These are phyloP conservation scores for Juglanconis sp. DNA, from an alignment of 2,329 filamentous ascomycete species.

Conservation along the genomic window DNA sequence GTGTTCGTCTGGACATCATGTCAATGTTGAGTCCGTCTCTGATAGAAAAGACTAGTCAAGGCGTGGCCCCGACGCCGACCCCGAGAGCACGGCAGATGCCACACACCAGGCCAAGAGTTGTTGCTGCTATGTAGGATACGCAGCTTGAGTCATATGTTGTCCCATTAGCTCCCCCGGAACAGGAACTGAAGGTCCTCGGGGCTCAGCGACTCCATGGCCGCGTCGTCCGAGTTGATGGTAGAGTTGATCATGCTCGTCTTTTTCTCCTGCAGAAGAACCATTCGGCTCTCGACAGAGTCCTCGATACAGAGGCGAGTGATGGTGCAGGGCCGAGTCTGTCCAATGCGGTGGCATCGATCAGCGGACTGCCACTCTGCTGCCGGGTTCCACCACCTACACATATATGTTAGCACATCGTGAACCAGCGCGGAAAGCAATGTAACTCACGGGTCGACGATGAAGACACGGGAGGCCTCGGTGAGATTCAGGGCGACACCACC, in stretches of 20 bases:
- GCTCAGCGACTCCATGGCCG: slow-evolving; percentile 86
- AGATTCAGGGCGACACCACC: slow-evolving; percentile 94
- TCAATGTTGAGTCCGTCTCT: too few species aligned
- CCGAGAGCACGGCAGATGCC: not conserved
- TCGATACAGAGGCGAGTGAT: slow-evolving; percentile 95
- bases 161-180: slow-evolving; percentile 63
- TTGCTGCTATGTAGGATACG: not conserved
- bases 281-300: slow-evolving; percentile 92
- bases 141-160: not conserved
- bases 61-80: too few species aligned
- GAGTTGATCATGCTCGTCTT: slow-evolving; percentile 98
- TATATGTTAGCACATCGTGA: slow-evolving; percentile 4
- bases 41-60: not conserved
- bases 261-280: slow-evolving; percentile 96
- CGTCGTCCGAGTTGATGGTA: slow-evolving; percentile 90
- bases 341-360: slow-evolving; percentile 90
- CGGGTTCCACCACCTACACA: slow-evolving; percentile 91
- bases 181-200: slow-evolving; percentile 94
- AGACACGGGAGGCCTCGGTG: slow-evolving; percentile 90
- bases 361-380: slow-evolving; percentile 99
- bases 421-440: not conserved
- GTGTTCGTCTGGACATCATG: too few species aligned
- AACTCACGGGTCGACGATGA: slow-evolving; percentile 91
- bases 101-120: not conserved
- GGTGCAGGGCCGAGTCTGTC: slow-evolving; percentile 87